Conservation (phyloP, 2,329 filamentous ascomycete species). For the Zymoseptoria ardabiliae region DNA sequence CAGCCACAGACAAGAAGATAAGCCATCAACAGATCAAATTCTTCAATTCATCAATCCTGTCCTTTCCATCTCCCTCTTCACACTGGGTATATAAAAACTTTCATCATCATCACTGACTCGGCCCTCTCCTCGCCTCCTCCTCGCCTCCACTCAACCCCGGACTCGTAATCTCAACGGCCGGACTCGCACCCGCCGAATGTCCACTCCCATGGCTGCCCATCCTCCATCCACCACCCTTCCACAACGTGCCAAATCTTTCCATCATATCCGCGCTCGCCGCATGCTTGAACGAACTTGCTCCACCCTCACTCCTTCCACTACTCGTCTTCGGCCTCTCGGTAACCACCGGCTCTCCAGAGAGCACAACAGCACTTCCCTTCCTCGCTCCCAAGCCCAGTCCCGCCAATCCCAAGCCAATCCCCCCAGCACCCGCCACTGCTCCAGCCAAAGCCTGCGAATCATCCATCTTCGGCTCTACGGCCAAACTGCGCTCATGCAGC, state of each 20-base stretch:
- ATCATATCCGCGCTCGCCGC: background rate
- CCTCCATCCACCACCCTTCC: background rate
- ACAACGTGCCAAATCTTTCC: background rate
- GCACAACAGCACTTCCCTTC: background rate
- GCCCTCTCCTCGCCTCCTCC: background rate
- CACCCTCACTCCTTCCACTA: background rate
- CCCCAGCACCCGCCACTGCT: background rate
- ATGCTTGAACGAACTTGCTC: background rate
- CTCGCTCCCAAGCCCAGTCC: background rate
- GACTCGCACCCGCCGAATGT: background rate
- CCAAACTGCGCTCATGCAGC: constrained; percentile 74
- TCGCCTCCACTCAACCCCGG: background rate
- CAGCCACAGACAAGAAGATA: too few relatives aligned
- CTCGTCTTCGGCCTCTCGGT: background rate
- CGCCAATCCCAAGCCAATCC: background rate
- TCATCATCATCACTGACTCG: too few relatives aligned
- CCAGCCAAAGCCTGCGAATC: background rate
- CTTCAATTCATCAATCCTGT: too few relatives aligned
- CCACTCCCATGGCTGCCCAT: background rate
- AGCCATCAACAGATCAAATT: too few relatives aligned
- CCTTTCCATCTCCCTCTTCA: too few relatives aligned
- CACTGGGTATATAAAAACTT: too few relatives aligned
- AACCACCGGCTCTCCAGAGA: background rate
- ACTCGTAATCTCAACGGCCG: background rate
- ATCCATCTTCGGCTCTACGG: constrained; percentile 59